Base-by-base conservation (phyloP, 805 yeast genomes). In the Cyberlindnera bimundalis region DNA sequence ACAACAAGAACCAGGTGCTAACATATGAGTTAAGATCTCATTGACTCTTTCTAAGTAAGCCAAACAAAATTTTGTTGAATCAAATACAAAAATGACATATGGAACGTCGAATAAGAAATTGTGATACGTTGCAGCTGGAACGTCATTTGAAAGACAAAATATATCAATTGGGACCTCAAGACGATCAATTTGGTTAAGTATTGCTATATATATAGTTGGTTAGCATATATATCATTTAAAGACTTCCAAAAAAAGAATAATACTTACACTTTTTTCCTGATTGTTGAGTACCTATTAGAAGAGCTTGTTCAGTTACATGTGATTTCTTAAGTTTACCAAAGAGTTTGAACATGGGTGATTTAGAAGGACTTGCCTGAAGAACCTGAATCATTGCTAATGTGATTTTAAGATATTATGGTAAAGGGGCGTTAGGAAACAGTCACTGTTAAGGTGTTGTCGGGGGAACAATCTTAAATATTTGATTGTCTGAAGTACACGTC, bases 71-170 rank as follows among this genome's bases (percentile, higher is more conserved):
- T 37, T 33, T 3, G 59, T 51, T 13, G 53, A 49, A 33, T 54
- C 58, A 12, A 52, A 29, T 1, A 54, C 51, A 15, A 53, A 46
- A 3, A 53, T 48, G 9, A 52, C 37, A 21, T 35, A 40, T 6
- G 45, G 41, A 0, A 47, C 47, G 23, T 53, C 52, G 28, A 33
- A 51, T 5, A 51, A 24, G 34, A 53, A 51, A 35, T 53, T 53
- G 23, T 45, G 43, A 27, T 50, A 51, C 4, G 48, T 50, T 12
- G 49, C 25, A 1, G 29, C 33, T 15, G 58, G 51, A 6, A 48
- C 48, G 14, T 48, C 46, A 16, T 45, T 51, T 3, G 54, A 48
- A 1, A 53, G 40, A 14, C 45, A 42, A n/a, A 50, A 45, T 12
- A 51, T 35, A 20, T 53, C 52, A 1, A 53, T 7, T 14, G 55